These are phyloP conservation scores for Quercus glauca DNA, from an alignment of 306 rosid genomes.

Conservation along the genomic window DNA sequence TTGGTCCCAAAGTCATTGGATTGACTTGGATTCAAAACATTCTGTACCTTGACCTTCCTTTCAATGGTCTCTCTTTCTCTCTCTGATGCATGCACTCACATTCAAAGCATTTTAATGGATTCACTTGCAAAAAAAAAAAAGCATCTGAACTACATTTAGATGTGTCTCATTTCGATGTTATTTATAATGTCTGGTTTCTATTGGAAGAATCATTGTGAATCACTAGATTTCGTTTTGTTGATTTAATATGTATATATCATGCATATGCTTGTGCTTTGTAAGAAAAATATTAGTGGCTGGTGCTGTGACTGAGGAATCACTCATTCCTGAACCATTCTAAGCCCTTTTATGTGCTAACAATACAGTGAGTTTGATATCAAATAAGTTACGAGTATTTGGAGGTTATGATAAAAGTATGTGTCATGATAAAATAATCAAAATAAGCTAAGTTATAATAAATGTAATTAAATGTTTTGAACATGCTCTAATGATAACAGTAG, in stretches of 20 bases:
- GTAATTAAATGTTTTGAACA: no score
- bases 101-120: background rate
- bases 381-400: no score
- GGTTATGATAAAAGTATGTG: no score
- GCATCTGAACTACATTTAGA: background rate
- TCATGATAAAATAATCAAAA: no score
- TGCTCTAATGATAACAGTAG: no score
- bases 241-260: background rate
- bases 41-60: conserved; percentile 81
- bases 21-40: conserved; percentile 54
- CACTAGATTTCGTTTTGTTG: background rate
- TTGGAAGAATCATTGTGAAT: background rate
- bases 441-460: no score
- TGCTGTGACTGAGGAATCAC: background rate
- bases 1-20: conserved; percentile 57
- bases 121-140: background rate
- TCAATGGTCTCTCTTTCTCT: conserved; percentile 53
- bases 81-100: background rate
- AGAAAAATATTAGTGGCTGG: background rate
- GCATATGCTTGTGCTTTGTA: background rate
- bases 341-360: no score
- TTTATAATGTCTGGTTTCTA: background rate
- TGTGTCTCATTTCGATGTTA: background rate
- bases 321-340: background rate
- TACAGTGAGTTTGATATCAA: no score